A percentile compares a stretch with the other conserved stretches of the same genome.
These are phyloP conservation scores for Leucoagaricus sp. DNA, from an alignment of 1,284 basidiomycete genomes.

Conservation along the genomic window DNA sequence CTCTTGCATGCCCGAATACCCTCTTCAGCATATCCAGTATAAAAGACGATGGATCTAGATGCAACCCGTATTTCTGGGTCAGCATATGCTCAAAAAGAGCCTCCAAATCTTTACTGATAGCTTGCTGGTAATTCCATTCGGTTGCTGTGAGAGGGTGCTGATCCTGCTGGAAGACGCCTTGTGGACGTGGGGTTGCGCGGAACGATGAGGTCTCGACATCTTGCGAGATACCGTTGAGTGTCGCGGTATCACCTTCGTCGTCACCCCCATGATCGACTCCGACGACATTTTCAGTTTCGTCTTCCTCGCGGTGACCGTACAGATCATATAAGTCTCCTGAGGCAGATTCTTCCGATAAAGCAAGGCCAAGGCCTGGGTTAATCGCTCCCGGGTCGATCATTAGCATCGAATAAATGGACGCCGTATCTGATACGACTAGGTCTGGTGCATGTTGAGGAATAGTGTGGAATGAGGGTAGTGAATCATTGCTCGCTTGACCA, in stretches of 20 bases:
- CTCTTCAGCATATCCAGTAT: constrained; percentile 32
- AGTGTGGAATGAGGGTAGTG: constrained; percentile 8
- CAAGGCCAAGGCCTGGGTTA: constrained; percentile 26
- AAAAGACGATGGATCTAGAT: constrained; percentile 34
- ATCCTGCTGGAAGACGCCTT: background rate
- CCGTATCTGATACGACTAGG: constrained; percentile 23
- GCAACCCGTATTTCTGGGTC: constrained; percentile 35
- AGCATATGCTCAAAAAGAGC: constrained; percentile 41
- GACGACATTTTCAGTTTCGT: constrained; percentile 20
- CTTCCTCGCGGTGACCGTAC: constrained; percentile 28
- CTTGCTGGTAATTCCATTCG: constrained; percentile 26
- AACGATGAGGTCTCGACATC: constrained; percentile 1
- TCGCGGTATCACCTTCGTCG: constrained; percentile 26
- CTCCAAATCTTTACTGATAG: constrained; percentile 31
- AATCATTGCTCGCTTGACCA: constrained; percentile 8
- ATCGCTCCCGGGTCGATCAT: constrained; percentile 23
- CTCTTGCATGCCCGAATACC: constrained; percentile 35
- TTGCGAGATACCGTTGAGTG: constrained; percentile 21
- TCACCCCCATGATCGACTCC: constrained; percentile 26
- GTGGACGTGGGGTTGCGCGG: background rate
- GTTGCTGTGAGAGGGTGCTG: background rate
- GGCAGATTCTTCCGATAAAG: constrained; percentile 22
- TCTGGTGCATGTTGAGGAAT: constrained; percentile 20
- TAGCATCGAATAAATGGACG: constrained; percentile 27
- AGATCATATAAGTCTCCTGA: constrained; percentile 28